phyloP scores from a whole-genome alignment of 2,329 filamentous ascomycete genomes.

The Fusarium drepaniforme region DNA sequence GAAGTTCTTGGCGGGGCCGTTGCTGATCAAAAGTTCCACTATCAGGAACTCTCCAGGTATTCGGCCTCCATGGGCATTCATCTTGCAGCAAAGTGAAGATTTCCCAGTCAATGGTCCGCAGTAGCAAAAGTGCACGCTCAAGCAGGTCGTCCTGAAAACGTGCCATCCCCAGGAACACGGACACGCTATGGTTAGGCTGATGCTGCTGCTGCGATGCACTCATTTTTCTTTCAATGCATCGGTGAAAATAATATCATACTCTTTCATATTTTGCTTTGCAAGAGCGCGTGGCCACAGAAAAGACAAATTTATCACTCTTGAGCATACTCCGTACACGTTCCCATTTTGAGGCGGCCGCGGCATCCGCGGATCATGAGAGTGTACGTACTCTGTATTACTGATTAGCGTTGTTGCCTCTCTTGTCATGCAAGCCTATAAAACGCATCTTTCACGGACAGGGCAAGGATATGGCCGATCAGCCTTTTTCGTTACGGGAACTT shows the following conservation, averaged over 20 bases:
- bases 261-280: not conserved
- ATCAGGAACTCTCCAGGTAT: not conserved
- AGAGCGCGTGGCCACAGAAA: too few relatives aligned
- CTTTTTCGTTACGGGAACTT: not conserved
- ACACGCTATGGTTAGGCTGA: too few relatives aligned
- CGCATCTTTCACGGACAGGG: not conserved
- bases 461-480: not conserved
- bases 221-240: not conserved
- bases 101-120: not conserved
- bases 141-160: too few relatives aligned
- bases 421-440: not conserved
- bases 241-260: fast-evolving
- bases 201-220: too few relatives aligned
- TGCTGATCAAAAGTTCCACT: not conserved
- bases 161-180: too few relatives aligned
- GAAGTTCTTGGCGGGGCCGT: not conserved
- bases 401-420: not conserved
- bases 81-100: too few relatives aligned
- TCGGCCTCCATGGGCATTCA: not conserved
- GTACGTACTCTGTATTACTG: not conserved
- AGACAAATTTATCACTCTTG: not conserved
- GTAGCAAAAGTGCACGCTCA: not conserved
- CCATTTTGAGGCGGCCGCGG: not conserved
- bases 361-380: not conserved
- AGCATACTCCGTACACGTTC: not conserved